Conservation (phyloP, 2,329 filamentous ascomycete species). For the Aureobasidium sp. region DNA sequence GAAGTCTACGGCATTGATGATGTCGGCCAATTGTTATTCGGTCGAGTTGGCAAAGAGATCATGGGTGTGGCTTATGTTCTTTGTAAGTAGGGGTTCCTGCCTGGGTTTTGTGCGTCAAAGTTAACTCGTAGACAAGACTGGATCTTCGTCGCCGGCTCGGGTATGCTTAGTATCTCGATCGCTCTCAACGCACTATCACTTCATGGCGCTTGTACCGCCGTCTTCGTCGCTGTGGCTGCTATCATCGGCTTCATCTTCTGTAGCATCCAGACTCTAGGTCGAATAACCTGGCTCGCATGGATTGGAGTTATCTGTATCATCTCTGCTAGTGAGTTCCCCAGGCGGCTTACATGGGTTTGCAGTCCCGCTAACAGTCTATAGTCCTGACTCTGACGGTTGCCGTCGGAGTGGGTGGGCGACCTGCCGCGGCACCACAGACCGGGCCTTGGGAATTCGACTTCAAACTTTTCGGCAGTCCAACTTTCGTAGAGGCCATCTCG, state of each 20-base stretch:
- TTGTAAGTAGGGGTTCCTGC: too few species aligned
- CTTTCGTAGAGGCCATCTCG: constrained; percentile 35
- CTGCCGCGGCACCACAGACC: constrained; percentile 65
- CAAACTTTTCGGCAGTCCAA: constrained; percentile 49
- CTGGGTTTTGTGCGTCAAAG: background rate
- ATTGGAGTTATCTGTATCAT: constrained; percentile 33
- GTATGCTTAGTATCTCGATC: constrained; percentile 31
- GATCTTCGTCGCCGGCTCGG: constrained; percentile 42
- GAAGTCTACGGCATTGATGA: constrained; percentile 68
- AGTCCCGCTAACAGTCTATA: background rate
- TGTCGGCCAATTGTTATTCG: constrained; percentile 71
- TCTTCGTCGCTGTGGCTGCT: constrained; percentile 45
- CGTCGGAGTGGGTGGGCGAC: constrained; percentile 63
- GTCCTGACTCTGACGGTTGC: background rate
- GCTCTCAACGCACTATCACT: constrained; percentile 31
- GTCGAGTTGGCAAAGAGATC: constrained; percentile 68
- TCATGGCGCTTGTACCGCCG: constrained; percentile 41
- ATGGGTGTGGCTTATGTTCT: constrained; percentile 68
- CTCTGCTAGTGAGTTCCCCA: constrained; percentile 24
- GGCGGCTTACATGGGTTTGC: too few species aligned
- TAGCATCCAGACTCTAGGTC: constrained; percentile 41
- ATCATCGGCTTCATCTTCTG: constrained; percentile 43
- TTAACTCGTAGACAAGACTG: constrained; percentile 26
- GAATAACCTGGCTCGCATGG: constrained; percentile 41
- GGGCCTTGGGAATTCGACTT: constrained; percentile 48